Conservation (phyloP, 306 rosid species). For the Rosa multiflora region DNA sequence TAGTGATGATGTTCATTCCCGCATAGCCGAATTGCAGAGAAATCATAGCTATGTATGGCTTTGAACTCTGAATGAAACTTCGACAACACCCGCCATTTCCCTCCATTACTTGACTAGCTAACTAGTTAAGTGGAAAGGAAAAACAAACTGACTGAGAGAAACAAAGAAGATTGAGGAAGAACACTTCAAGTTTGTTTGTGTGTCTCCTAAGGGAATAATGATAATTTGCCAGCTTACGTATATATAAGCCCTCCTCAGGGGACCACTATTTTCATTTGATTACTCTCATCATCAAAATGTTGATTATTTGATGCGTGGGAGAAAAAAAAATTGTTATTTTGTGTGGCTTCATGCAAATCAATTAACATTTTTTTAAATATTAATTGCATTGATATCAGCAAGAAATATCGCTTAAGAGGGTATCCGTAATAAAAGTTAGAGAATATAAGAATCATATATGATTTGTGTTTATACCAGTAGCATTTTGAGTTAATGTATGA, state of each 20-base stretch:
- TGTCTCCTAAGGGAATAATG: neutral
- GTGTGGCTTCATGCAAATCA: neutral
- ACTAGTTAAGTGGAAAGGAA: neutral
- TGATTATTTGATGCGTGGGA: neutral
- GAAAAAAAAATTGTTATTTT: neutral
- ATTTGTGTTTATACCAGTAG: too few species aligned
- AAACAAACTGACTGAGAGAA: neutral
- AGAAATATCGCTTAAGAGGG: too few species aligned
- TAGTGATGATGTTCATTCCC: slow-evolving; percentile 79
- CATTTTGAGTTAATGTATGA: too few species aligned
- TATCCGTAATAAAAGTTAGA: too few species aligned
- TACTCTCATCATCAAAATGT: neutral
- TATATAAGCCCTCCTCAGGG: neutral
- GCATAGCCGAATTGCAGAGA: slow-evolving; percentile 81
- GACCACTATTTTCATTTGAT: neutral
- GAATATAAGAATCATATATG: too few species aligned
- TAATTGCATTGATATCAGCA: too few species aligned
- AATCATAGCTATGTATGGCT: slow-evolving; percentile 81
- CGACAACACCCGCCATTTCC: neutral
- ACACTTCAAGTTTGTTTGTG: slow-evolving; percentile 5
- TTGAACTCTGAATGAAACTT: slow-evolving; percentile 32
- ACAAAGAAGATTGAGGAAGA: neutral
- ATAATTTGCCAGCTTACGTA: neutral
- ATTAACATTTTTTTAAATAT: too few species aligned
- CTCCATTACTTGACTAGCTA: neutral